Evolutionary conservation across 192 early-diverging fungal genomes (phyloP), one percentile per base, ranked within the genome.

Genomic region (Dissophora ornata): DNA sequence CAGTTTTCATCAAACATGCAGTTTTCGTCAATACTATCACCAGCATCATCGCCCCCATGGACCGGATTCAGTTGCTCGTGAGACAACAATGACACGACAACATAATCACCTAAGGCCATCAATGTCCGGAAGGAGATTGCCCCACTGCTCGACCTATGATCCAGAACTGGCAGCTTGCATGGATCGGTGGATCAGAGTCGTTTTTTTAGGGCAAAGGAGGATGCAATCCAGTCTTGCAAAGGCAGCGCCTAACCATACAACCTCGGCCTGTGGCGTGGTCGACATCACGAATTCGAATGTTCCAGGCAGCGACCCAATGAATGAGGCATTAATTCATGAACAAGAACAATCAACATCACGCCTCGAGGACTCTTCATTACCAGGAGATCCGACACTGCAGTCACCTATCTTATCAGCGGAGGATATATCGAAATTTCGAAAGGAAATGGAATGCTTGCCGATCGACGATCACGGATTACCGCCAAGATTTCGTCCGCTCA

Each of bases 111-210:
- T 13, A 38, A 38, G 36, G 13, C 13, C 32, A 22, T 29, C 57
- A 44, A 44, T 32, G 2, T 36, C 38, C 18, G n/a, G 22, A 4
- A 64, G 33, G 46, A 36, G 19, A 3, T 22, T 18, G 18, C 5
- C 36, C 18, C 30, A 33, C 26, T 29, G 34, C 4, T 67, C 73
- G 15, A 22, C 26, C 12, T 77, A 67, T 33, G 73, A 77, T 49
- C 64, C 63, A 19, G 41, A 67, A 2, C 59, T 77, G 3, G 73
- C 59, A 7, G 58, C 53, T 1, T 67, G 28, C 58, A 77, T 77
- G 73, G 58, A 77, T 29, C 73, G 65, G 4, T 77, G 73, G 73
- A 61, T 67, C 18, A 54, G 58, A 10, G 52, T 45, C n/a, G 29
- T 57, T 4, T 34, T 67, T 4, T 32, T 32, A 21, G 65, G 73